phyloP scores from a whole-genome alignment of 2,329 filamentous ascomycete species.

The Talaromyces sp. region DNA sequence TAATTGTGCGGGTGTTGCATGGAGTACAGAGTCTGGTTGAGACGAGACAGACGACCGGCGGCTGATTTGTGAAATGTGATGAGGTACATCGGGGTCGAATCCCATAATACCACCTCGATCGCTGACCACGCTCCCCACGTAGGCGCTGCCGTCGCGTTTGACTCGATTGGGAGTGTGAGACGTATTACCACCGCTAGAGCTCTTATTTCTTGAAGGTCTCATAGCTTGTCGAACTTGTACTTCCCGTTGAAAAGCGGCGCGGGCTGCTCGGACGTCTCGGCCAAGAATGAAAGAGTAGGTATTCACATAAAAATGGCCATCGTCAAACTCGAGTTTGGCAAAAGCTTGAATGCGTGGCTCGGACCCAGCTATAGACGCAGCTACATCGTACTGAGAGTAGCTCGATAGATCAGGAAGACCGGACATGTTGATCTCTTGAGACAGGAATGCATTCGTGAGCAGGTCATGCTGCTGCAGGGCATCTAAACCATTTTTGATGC shows the following conservation, averaged over 20 bases:
- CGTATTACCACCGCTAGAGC: constrained; percentile 41
- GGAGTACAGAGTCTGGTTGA: constrained; percentile 34
- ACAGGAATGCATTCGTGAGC: constrained; percentile 35
- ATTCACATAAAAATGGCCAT: constrained; percentile 62
- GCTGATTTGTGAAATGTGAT: constrained; percentile 37
- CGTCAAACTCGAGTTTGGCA: constrained; percentile 59
- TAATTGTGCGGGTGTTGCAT: constrained; percentile 35
- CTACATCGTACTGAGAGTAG: constrained; percentile 29
- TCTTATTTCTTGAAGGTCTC: constrained; percentile 40
- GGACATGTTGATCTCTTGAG: constrained; percentile 25
- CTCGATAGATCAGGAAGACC: constrained; percentile 26
- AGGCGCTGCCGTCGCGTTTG: constrained; percentile 41
- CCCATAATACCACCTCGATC: constrained; percentile 53
- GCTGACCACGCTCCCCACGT: constrained; percentile 50
- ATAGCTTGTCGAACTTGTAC: constrained; percentile 38
- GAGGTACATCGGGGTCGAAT: constrained; percentile 40
- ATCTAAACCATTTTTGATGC: constrained; percentile 32
- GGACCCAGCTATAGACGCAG: constrained; percentile 35
- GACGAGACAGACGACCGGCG: constrained; percentile 50
- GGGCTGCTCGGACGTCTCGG: constrained; percentile 52
- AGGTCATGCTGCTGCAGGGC: constrained; percentile 38
- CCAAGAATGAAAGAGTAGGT: constrained; percentile 60
- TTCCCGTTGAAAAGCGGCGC: constrained; percentile 43
- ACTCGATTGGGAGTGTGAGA: constrained; percentile 43
- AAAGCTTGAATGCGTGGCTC: constrained; percentile 53